Conservation (phyloP, 192 early-diverging fungal genomes). For the Rhizoclosmatium sp. region DNA sequence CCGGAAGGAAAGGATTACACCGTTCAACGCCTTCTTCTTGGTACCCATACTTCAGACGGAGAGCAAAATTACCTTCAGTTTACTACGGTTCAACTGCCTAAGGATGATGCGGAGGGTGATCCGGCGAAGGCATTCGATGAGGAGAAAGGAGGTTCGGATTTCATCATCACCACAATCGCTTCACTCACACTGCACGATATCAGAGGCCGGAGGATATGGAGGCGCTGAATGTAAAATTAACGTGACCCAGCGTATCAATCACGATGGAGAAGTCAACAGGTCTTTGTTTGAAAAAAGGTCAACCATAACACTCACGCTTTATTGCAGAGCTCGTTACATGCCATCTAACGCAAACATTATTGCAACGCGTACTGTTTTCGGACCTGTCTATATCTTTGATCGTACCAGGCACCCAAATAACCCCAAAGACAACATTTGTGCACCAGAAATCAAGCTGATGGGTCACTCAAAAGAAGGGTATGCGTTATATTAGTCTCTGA, state of each 20-base stretch:
- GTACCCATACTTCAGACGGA: constrained; percentile 96
- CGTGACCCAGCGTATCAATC: constrained; percentile 89
- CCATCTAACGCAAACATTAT: constrained; percentile 95
- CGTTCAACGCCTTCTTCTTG: constrained; percentile 87
- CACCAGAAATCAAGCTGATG: constrained; percentile 84
- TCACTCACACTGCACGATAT: not conserved
- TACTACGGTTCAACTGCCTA: constrained; percentile 87
- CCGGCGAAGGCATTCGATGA: constrained; percentile 69
- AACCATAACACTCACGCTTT: not conserved
- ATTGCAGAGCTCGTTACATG: constrained; percentile 91
- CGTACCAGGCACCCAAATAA: constrained; percentile 85
- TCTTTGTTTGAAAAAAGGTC: constrained; percentile 19
- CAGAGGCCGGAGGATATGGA: constrained; percentile 83
- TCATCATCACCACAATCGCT: not conserved
- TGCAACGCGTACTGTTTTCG: constrained; percentile 89
- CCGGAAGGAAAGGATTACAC: constrained; percentile 92
- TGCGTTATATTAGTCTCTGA: constrained; percentile 13
- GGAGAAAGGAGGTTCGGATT: constrained; percentile 68
- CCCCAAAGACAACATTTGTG: constrained; percentile 75
- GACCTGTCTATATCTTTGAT: constrained; percentile 97
- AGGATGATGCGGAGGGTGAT: constrained; percentile 67
- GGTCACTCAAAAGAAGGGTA: constrained; percentile 95
- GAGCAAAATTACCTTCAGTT: constrained; percentile 98
- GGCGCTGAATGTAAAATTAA: constrained; percentile 86
- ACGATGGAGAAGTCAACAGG: constrained; percentile 96